Evolutionary conservation across 768 basidiomycete species (phyloP).

Genomic region (Auriculariales sp.): DNA sequence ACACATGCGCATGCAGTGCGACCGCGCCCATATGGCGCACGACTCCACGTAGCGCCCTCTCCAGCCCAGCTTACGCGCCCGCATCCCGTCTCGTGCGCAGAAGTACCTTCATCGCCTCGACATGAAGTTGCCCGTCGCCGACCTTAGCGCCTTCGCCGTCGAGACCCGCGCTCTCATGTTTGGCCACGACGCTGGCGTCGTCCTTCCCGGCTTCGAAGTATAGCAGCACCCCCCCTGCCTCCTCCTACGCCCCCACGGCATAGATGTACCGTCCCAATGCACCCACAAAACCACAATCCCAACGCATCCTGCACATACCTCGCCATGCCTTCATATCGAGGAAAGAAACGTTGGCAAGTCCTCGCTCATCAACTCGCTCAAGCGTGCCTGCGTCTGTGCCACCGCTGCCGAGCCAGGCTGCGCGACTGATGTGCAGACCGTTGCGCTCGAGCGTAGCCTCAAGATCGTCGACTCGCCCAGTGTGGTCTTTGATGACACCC

Average conservation of each 20-base stretch:
- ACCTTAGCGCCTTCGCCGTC: conserved; percentile 19
- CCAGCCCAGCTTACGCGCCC: conserved; percentile 57
- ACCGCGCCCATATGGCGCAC: conserved; percentile 77
- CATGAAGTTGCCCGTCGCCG: conserved; percentile 40
- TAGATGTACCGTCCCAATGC: no score
- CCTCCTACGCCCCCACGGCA: no score
- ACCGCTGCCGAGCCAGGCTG: conserved; percentile 93
- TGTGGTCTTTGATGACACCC: conserved; percentile 90
- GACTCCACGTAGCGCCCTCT: conserved; percentile 55
- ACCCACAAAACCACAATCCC: no score
- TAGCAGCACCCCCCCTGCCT: no score
- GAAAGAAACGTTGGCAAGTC: conserved; percentile 99
- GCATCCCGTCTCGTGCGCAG: conserved; percentile 60
- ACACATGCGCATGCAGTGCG: conserved; percentile 42
- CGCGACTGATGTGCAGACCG: conserved; percentile 83
- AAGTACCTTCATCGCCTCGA: conserved; percentile 62
- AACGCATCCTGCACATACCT: no score
- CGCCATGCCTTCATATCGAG: no score
- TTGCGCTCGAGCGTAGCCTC: conserved; percentile 86
- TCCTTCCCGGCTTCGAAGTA: neutral
- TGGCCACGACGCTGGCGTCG: neutral
- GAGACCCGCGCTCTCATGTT: conserved; percentile 9
- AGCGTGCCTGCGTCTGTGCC: conserved; percentile 75
- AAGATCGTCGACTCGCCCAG: conserved; percentile 92
- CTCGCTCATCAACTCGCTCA: conserved; percentile 83